Conservation (phyloP, 345 rosid genomes). For the Eucalyptus cladocalyx region DNA sequence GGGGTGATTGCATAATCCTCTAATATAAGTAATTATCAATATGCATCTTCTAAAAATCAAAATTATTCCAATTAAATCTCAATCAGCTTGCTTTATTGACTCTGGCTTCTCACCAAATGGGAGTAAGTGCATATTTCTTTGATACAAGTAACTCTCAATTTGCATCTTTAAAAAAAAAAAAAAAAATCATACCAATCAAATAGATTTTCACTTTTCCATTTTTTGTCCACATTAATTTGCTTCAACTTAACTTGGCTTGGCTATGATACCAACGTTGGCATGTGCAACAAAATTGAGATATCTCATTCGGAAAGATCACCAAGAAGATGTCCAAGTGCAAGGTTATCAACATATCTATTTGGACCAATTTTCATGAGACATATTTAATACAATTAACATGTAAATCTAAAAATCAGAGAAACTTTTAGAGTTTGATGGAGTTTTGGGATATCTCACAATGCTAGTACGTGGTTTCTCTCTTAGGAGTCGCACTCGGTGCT, state of each 20-base stretch:
- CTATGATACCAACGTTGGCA: neutral
- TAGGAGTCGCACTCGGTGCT: neutral
- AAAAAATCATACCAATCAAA: accelerated
- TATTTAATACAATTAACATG: no score
- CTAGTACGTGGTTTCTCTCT: neutral
- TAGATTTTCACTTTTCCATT: neutral
- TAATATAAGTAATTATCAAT: neutral
- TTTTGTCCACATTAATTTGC: neutral
- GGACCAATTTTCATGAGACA: no score
- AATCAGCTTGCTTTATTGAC: neutral
- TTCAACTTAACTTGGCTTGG: neutral
- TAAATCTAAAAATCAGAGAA: neutral
- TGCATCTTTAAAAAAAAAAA: no score
- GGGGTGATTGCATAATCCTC: neutral
- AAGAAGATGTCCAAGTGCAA: neutral
- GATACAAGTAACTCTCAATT: neutral
- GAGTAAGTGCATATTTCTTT: accelerated
- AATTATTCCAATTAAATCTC: neutral
- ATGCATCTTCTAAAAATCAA: neutral
- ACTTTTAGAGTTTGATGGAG: neutral
- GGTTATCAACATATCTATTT: no score
- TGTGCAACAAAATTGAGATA: neutral
- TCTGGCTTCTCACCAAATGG: neutral
- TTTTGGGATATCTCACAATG: neutral
- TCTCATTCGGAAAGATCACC: neutral